These are phyloP conservation scores for Scedosporium aurantiacum DNA, from an alignment of 2,329 filamentous ascomycete species.

Conservation along the genomic window DNA sequence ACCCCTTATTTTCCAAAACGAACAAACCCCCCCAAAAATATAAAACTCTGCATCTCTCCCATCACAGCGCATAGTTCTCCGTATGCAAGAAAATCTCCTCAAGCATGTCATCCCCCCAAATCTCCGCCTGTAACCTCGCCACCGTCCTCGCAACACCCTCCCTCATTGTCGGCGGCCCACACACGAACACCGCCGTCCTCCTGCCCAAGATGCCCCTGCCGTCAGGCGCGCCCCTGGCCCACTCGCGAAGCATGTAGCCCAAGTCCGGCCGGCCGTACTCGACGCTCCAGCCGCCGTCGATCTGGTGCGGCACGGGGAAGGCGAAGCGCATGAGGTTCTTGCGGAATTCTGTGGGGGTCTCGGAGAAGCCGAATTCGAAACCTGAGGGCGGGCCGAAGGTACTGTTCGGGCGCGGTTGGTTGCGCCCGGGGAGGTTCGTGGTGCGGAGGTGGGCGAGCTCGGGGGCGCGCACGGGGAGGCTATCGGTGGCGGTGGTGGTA, in stretches of 20 bases:
- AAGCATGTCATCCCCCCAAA: constrained; percentile 65
- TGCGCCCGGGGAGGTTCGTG: constrained; percentile 23
- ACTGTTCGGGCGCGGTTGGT: constrained; percentile 35
- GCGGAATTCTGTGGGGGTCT: constrained; percentile 77
- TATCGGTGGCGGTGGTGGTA: constrained; percentile 12
- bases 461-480: constrained; percentile 29
- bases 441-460: constrained; percentile 49
- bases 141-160: constrained; percentile 81
- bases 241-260: constrained; percentile 72
- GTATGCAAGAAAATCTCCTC: constrained; percentile 93
- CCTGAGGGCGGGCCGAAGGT: constrained; percentile 49
- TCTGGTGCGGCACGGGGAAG: constrained; percentile 59
- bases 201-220: constrained; percentile 63
- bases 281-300: constrained; percentile 74
- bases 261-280: constrained; percentile 88
- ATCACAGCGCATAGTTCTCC: constrained; percentile 82
- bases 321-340: constrained; percentile 86
- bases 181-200: constrained; percentile 83
- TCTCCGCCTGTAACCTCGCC: constrained; percentile 68
- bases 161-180: constrained; percentile 77
- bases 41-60: not conserved
- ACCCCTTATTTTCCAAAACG: not conserved
- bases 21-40: not conserved
- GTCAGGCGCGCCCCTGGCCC: constrained; percentile 60
- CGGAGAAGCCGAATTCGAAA: constrained; percentile 74